Evolutionary conservation across 192 early-diverging fungal genomes (phyloP), one percentile per base, ranked within the genome.

Genomic region (Gigaspora rosea): DNA sequence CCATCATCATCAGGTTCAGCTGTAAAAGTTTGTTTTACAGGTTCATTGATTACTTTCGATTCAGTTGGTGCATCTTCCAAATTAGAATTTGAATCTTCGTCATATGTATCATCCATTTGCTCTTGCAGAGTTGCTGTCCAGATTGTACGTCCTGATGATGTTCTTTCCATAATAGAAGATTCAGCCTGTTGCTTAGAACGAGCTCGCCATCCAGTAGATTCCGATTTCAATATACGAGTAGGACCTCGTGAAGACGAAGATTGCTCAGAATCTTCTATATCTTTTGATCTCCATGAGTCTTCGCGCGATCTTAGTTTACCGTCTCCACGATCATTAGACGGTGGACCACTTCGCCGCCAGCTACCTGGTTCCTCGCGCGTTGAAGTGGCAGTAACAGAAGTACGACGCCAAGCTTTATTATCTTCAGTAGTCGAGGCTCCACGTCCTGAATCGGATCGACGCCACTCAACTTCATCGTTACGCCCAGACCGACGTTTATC

Each of bases 1-100:
- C 68, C 68, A 15, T 71, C 68, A 71, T 71, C 68, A 71, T 71
- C 68, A 18, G 32, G 32, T 63, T 63, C 61, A 63, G 15, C n/a
- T n/a, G 61, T 22, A 59, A 4, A 18, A 59, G 18, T 59, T 59
- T 0, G 57, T 68, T 20, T 49, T 18, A 9, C 18, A 6, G 66
- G 20, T 20, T 32, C 13, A 47, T 5, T 16, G 27, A 36, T 18
- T 18, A 18, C 8, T 35, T 65, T 35, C 10, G 46, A 36, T 47
- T 68, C 41, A 41, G 41, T 41, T 22, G 46, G n/a, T n/a, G 49
- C 16, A 35, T 49, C 50, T 52, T 48, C 22, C 18, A 49, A 32
- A 32, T 3, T 32, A 52, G 49, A 47, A n/a, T 1, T 27, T 33
- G 22, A 52, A 16, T 8, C 68, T 32, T 71, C 49, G 18, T 52